Conservation (phyloP, 345 rosid species). For the Populus davidiana region DNA sequence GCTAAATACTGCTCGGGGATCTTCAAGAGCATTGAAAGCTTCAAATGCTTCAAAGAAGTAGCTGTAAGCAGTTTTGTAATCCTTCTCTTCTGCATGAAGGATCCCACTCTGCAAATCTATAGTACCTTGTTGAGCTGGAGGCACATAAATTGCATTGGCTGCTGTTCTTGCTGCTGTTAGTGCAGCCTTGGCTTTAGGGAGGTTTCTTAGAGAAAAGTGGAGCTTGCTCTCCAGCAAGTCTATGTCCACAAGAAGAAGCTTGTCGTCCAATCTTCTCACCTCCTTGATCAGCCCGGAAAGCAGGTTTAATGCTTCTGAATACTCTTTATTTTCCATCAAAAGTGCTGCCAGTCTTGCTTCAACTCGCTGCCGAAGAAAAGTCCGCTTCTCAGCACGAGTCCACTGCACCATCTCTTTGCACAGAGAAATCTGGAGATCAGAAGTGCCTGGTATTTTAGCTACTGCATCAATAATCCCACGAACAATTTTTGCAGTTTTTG, state of each 20-base stretch:
- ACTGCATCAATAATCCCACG: conserved; percentile 80
- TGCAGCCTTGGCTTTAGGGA: conserved; percentile 96
- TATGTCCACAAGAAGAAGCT: conserved; percentile 90
- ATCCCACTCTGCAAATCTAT: conserved; percentile 97
- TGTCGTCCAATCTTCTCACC: conserved; percentile 95
- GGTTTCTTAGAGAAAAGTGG: conserved; percentile 85
- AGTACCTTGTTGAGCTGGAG: conserved; percentile 95
- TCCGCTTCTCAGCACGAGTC: conserved; percentile 91
- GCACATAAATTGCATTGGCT: conserved; percentile 92
- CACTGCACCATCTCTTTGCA: conserved; percentile 91
- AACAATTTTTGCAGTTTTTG: conserved; percentile 90
- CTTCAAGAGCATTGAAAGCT: conserved; percentile 89
- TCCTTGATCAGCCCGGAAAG: conserved; percentile 74
- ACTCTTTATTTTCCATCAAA: conserved; percentile 81
- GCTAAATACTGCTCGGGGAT: conserved; percentile 81
- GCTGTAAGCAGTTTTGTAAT: conserved; percentile 92
- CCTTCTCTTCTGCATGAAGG: conserved; percentile 98
- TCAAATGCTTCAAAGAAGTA: conserved; percentile 96
- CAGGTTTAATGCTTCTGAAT: conserved; percentile 69
- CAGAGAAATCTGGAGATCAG: conserved; percentile 88
- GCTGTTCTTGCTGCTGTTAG: conserved; percentile 96
- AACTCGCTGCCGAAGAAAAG: conserved; percentile 89
- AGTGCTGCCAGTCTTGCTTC: conserved; percentile 95
- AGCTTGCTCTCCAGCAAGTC: conserved; percentile 90
- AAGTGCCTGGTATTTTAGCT: conserved; percentile 88